These are phyloP conservation scores for Populus tremula DNA, from an alignment of 345 rosid genomes.

Conservation along the genomic window DNA sequence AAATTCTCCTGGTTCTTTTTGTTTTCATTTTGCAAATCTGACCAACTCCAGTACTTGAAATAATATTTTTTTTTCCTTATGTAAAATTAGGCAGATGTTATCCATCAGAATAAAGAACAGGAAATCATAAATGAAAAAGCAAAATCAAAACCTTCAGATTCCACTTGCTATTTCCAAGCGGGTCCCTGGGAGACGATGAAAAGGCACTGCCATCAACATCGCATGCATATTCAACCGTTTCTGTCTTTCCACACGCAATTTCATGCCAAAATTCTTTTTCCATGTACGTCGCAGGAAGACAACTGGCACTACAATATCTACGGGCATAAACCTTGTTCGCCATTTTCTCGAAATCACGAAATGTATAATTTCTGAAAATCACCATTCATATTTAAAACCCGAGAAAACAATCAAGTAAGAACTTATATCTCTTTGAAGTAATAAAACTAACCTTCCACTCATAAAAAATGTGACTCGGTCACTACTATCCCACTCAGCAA, in stretches of 20 bases:
- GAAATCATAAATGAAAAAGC: background rate
- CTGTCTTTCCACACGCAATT: slow-evolving; percentile 91
- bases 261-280: slow-evolving; percentile 99
- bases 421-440: slow-evolving; percentile 10
- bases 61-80: background rate
- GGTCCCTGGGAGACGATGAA: slow-evolving; percentile 83
- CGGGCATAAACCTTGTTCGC: slow-evolving; percentile 95
- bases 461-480: slow-evolving; percentile 94
- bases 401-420: slow-evolving; percentile 12
- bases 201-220: slow-evolving; percentile 99
- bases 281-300: slow-evolving; percentile 86
- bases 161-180: slow-evolving; percentile 97
- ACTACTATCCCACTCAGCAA: slow-evolving; percentile 92
- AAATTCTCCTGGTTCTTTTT: background rate
- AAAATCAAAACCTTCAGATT: slow-evolving; percentile 79
- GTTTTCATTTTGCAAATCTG: background rate
- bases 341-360: slow-evolving; percentile 98
- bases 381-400: slow-evolving; percentile 29
- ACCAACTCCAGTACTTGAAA: background rate
- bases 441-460: slow-evolving; percentile 84
- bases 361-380: slow-evolving; percentile 79
- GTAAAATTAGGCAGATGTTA: background rate
- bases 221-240: slow-evolving; percentile 98
- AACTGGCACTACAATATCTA: slow-evolving; percentile 87
- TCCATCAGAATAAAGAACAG: background rate